Evolutionary conservation across 2,329 filamentous ascomycete species (phyloP).

Genomic region (Exophiala alcalophila): DNA sequence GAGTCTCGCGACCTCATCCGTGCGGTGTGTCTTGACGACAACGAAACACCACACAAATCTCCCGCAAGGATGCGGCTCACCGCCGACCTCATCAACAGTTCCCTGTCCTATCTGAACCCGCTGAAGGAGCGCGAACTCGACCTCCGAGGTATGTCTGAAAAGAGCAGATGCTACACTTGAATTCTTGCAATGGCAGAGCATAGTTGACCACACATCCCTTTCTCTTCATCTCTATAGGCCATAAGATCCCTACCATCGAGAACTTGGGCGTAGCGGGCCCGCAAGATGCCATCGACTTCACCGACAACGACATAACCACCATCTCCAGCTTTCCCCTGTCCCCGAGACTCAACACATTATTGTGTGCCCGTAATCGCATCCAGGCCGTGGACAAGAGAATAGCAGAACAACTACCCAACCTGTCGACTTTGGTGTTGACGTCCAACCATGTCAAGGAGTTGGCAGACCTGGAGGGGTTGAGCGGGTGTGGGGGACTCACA

Average conservation of each 20-base stretch:
- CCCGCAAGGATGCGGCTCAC: slow-evolving; percentile 76
- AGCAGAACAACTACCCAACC: slow-evolving; percentile 72
- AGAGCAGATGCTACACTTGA: slow-evolving; percentile 92
- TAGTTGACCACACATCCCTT: slow-evolving; percentile 73
- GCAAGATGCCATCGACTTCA: slow-evolving; percentile 93
- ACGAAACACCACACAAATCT: neutral
- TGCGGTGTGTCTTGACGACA: too few relatives aligned
- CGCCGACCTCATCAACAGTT: slow-evolving; percentile 87
- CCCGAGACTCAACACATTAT: slow-evolving; percentile 79
- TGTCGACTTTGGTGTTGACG: slow-evolving; percentile 77
- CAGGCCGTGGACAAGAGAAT: slow-evolving; percentile 74
- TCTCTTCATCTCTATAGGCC: slow-evolving; percentile 58
- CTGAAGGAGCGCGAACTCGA: slow-evolving; percentile 98
- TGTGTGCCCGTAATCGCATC: slow-evolving; percentile 87
- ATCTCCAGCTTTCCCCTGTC: slow-evolving; percentile 91
- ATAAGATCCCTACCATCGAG: slow-evolving; percentile 96
- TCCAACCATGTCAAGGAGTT: slow-evolving; percentile 80
- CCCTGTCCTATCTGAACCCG: slow-evolving; percentile 97
- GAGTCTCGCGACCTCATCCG: too few relatives aligned
- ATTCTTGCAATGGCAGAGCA: slow-evolving; percentile 55
- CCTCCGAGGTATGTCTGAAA: slow-evolving; percentile 97
- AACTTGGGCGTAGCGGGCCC: slow-evolving; percentile 93
- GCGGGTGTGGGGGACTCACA: slow-evolving; percentile 65
- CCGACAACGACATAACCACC: slow-evolving; percentile 91
- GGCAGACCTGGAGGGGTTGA: slow-evolving; percentile 80